Base-by-base conservation (phyloP, 1,284 basidiomycete genomes). In the Abortiporus biennis region DNA sequence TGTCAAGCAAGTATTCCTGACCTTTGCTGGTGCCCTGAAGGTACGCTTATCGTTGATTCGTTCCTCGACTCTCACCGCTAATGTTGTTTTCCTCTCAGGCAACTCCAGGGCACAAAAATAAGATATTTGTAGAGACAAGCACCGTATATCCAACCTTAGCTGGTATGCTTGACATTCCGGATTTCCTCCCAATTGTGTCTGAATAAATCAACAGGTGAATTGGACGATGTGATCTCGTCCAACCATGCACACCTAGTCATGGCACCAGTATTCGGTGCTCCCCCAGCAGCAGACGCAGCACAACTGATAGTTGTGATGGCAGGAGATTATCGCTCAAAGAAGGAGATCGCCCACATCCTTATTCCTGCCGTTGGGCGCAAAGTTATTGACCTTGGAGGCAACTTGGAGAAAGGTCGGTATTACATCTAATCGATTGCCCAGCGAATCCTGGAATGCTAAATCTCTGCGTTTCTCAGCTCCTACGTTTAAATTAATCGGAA, bases 281-380 rank as follows among this genome's bases (percentile, higher is more conserved):
- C 85, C 23, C 58, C 68, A 11, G 76, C 73, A 16, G 92, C 92
- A 0, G 78, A 82, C 22, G 71, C 69, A 11, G 83, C 79, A 1
- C 72, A 81, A 44, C 75, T 95, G 13, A 58, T 94, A 33, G 72
- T 92, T 42, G 75, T 84, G 38, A 83, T 93, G 68, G 80, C 83
- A 2, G 92, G 92, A 6, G 85, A 92, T 58, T 85, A 90, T 59
- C 78, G 79, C 45, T 82, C 82, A 36, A 93, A 92, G 70, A 88
- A 90, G 59, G 78, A 86, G 54, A 76, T 84, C 2, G 80, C 83
- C 1, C 78, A 88, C 56, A 68, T 86, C 30, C 67, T 86, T 27
- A 75, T 92, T 5, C 92, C 92, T 17, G 78, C 85, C 3, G 75
- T 93, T 39, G 91, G 83, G 17, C 68, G 78, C 47, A 92, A 91